Evolutionary conservation across 345 rosid genomes (phyloP), one percentile per base, ranked within the genome.

Genomic region (Salix viminalis): DNA sequence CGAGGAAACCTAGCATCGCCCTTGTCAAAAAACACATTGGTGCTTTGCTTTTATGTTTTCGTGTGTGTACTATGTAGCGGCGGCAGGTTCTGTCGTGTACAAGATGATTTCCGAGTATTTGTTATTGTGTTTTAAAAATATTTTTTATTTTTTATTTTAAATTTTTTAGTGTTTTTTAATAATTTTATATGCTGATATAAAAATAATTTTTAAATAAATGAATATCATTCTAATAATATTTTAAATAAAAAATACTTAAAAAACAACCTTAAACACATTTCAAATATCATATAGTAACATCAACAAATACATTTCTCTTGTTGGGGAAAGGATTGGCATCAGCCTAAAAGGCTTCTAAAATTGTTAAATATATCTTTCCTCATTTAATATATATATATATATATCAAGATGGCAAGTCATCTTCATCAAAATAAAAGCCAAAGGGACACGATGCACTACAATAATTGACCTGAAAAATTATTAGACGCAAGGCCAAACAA

Each of bases 61-160:
- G 15, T 23, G 30, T 7, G 61, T 48, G 37, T 24, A 24, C 26
- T 24, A 24, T 24, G 26, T 18, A 28, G 50, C 41, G 32, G 52
- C 60, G 65, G 18, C 36, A 61, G 83, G 75, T 70, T 77, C 76
- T 72, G 61, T 23, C 32, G 62, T 65, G 32, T 65, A 69, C 65
- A 56, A 67, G 69, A 74, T 74, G 80, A 77, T 62, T 32, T 30
- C 0, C 0, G 5, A 0, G 0, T 4, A 0, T 32, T 32, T 32
- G 34, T 4, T 32, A 32, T 32, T 32, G 34, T 32, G 5, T 32
- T 32, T 32, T 4, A 32, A 3, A 4, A 32, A 4, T 4, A 32
- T 32, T 32, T 32, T 32, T 32, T 0, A 32, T 3, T 32, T 32
- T 32, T 32, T 32, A 32, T 32, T 30, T 30, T 30, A 30, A 30